Percentiles rank a stretch among this genome's conserved stretches.
These are phyloP conservation scores for Xylaria nigripes DNA, from an alignment of 495 filamentous ascomycete species.

Conservation along the genomic window DNA sequence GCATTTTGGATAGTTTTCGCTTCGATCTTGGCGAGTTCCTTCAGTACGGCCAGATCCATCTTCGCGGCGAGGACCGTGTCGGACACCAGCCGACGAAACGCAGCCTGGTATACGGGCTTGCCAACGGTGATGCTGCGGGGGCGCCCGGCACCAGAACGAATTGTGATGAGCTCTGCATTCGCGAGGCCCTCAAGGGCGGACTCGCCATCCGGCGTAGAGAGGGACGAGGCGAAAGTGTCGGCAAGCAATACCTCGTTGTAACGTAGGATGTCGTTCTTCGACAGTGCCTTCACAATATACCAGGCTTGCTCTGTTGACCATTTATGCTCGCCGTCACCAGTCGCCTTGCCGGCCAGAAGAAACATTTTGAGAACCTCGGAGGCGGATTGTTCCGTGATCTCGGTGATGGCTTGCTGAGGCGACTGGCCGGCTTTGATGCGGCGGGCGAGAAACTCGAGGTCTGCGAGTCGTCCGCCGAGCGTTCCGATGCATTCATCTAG, in stretches of 20 bases:
- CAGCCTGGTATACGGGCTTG: slow-evolving; percentile 79
- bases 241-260: slow-evolving; percentile 79
- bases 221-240: slow-evolving; percentile 56
- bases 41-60: slow-evolving; percentile 64
- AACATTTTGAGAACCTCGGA: slow-evolving; percentile 93
- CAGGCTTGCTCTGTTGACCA: slow-evolving; percentile 86
- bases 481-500: slow-evolving; percentile 75
- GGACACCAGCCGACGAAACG: slow-evolving; percentile 60
- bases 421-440: slow-evolving; percentile 86
- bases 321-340: slow-evolving; percentile 39
- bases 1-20: slow-evolving; percentile 65
- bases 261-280: slow-evolving; percentile 49
- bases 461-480: slow-evolving; percentile 83
- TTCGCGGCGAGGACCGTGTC: slow-evolving; percentile 65
- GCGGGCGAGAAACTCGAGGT: slow-evolving; percentile 85
- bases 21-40: slow-evolving; percentile 62
- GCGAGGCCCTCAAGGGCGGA: slow-evolving; percentile 67
- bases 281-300: slow-evolving; percentile 71
- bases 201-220: slow-evolving; percentile 49
- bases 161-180: slow-evolving; percentile 78
- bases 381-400: slow-evolving; percentile 81
- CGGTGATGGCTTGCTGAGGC: slow-evolving; percentile 71
- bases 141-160: slow-evolving; percentile 63
- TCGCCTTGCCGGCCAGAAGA: slow-evolving; percentile 47
- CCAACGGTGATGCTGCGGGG: slow-evolving; percentile 70